These are phyloP conservation scores for Solanum piurae DNA, from an alignment of 257 asterid genomes.

Conservation along the genomic window DNA sequence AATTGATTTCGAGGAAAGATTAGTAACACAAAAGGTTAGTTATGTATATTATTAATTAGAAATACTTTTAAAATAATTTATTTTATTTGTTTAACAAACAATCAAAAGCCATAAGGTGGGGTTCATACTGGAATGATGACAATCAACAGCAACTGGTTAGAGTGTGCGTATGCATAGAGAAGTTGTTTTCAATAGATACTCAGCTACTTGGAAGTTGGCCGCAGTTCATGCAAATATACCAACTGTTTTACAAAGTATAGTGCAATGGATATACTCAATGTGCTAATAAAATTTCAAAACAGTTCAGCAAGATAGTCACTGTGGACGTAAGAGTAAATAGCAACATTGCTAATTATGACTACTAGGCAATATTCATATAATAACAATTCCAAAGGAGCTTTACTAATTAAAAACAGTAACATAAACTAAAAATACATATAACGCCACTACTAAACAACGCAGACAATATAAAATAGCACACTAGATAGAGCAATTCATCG, in stretches of 20 bases:
- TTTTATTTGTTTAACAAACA: no score
- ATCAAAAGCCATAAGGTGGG: no score
- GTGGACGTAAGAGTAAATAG: no score
- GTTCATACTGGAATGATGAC: no score
- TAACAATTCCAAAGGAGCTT: not conserved
- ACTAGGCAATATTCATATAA: not conserved
- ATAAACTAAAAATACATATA: not conserved
- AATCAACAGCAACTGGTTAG: no score
- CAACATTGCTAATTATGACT: not conserved
- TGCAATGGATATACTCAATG: not conserved
- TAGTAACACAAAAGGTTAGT: no score
- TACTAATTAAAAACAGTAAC: not conserved
- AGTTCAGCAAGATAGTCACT: no score
- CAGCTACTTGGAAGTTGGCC: not conserved
- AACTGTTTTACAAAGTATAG: not conserved
- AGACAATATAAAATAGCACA: not conserved
- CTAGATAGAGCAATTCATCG: not conserved
- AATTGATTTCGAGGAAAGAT: no score
- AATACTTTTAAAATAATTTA: rapidly evolving
- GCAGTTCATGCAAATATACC: not conserved
- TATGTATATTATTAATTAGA: no score
- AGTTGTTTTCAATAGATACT: not conserved
- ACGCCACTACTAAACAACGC: not conserved
- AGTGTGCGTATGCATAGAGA: rapidly evolving
- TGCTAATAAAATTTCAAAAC: no score